Evolutionary conservation across 352 stramenopile species (phyloP).

Genomic region (Pythium aquatile): DNA sequence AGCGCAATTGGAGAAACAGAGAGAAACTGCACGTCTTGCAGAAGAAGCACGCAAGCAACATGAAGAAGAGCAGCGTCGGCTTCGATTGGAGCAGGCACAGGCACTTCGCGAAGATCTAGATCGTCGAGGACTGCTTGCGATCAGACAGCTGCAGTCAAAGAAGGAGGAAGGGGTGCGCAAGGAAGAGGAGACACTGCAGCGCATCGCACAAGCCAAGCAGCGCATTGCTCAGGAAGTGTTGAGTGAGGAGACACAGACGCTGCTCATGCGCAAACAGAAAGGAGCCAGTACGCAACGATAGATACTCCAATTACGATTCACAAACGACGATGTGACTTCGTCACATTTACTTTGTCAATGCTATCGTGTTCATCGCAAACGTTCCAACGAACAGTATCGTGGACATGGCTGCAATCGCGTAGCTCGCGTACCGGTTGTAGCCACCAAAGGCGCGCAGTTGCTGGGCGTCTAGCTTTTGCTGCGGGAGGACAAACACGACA

Average conservation of each 20-base stretch:
- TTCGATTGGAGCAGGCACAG: constrained; percentile 30
- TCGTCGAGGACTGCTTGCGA: constrained; percentile 35
- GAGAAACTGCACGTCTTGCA: constrained; percentile 22
- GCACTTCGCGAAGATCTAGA: constrained; percentile 40
- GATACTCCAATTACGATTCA: not conserved
- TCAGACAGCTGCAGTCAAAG: constrained; percentile 42
- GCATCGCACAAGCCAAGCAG: constrained; percentile 31
- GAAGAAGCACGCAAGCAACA: constrained; percentile 28
- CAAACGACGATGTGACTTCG: not conserved
- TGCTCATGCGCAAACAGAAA: constrained; percentile 20
- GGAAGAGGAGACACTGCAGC: constrained; percentile 32
- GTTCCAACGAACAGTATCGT: constrained; percentile 38
- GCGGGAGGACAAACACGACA: constrained; percentile 16
- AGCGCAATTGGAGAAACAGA: constrained; percentile 30
- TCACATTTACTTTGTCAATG: constrained; percentile 7
- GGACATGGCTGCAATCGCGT: constrained; percentile 30
- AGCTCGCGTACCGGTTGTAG: constrained; percentile 32
- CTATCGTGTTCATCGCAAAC: constrained; percentile 23
- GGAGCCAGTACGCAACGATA: not conserved
- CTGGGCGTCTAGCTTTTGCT: constrained; percentile 31
- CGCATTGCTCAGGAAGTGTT: constrained; percentile 36
- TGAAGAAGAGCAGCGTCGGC: constrained; percentile 33
- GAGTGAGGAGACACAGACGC: constrained; percentile 42
- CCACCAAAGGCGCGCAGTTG: constrained; percentile 25
- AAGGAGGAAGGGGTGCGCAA: constrained; percentile 47